Base-by-base conservation (phyloP, 208 protist species). In the Acanthamoeba healyi region DNA sequence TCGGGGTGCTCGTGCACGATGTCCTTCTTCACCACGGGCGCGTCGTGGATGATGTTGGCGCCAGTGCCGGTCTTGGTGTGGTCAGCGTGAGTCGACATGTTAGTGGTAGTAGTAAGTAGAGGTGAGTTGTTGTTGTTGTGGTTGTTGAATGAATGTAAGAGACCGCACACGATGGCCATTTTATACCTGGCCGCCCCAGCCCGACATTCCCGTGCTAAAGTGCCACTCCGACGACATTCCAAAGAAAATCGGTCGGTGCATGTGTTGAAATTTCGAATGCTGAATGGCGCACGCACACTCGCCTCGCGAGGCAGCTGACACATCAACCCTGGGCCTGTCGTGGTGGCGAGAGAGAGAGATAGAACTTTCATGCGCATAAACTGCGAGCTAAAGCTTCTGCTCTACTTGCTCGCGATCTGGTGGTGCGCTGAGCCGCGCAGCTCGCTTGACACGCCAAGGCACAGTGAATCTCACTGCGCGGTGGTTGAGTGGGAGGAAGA, bases 1-100 rank as follows among this genome's bases (percentile, higher is more conserved):
- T 84, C 74, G 40, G 74, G 74, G 44, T 84, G 74, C 44, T 84
- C 74, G 74, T 84, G 74, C 26, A 84, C 74, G 24, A 84, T 22
- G n/a, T 84, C 44, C 74, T 84, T 84, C 44, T 56, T 84, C 42
- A 58, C 42, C 6, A 84, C n/a, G 32, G 74, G 42, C n/a, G 17
- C 44, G 29, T 84, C 74, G 74, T 77, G 67, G 58, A 65, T 14
- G 58, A 65, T 65, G 58, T 65, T 65, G 26, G 58, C 58, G 58
- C 58, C 58, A 65, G 58, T 65, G 58, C 58, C 58, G 15, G 58
- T 65, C 58, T 65, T 65, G 58, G 58, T 65, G 26, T 65, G n/a
- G n/a, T 65, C 58, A 34, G 58, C 10, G 58, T 65, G 58, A 26
- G 58, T 65, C 24, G 58, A 65, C 58, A 65, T 65, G 58, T 61